A percentile compares a stretch with the other conserved stretches of the same genome.
These are phyloP conservation scores for Alternaria alternata DNA, from an alignment of 2,329 filamentous ascomycete genomes.

Conservation along the genomic window DNA sequence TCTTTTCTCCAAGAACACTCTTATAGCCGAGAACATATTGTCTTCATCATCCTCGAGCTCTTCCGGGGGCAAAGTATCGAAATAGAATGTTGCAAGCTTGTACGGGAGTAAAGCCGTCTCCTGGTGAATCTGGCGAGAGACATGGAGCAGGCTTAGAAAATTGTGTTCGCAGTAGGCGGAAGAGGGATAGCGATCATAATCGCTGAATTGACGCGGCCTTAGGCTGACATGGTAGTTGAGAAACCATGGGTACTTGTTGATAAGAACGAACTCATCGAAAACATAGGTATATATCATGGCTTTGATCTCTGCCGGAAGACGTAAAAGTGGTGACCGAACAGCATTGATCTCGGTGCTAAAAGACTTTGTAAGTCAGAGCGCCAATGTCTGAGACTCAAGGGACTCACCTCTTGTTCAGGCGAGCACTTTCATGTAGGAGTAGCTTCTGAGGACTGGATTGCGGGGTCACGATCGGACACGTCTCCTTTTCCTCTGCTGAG, in stretches of 20 bases:
- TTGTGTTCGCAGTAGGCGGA: too few species aligned
- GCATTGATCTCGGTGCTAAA: neutral
- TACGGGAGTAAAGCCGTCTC: constrained; percentile 16
- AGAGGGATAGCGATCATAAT: too few species aligned
- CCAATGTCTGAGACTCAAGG: rapidly evolving
- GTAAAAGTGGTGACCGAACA: neutral
- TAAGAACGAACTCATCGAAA: neutral
- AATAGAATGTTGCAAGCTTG: neutral
- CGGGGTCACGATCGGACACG: neutral
- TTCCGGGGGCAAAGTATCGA: neutral
- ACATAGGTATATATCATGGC: constrained; percentile 10
- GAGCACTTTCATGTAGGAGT: neutral
- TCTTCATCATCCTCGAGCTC: too few species aligned
- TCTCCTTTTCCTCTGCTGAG: neutral
- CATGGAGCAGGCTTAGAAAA: neutral
- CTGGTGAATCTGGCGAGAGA: constrained; percentile 18
- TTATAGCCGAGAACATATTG: too few species aligned
- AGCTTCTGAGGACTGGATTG: rapidly evolving
- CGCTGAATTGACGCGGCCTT: too few species aligned
- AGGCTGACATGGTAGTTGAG: too few species aligned
- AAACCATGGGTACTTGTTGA: too few species aligned
- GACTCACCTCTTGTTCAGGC: neutral
- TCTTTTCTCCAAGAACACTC: too few species aligned
- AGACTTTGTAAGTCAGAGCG: rapidly evolving
- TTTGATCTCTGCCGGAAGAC: constrained; percentile 17